Evolutionary conservation across 306 rosid species (phyloP).

Genomic region (Begonia peltatifolia): DNA sequence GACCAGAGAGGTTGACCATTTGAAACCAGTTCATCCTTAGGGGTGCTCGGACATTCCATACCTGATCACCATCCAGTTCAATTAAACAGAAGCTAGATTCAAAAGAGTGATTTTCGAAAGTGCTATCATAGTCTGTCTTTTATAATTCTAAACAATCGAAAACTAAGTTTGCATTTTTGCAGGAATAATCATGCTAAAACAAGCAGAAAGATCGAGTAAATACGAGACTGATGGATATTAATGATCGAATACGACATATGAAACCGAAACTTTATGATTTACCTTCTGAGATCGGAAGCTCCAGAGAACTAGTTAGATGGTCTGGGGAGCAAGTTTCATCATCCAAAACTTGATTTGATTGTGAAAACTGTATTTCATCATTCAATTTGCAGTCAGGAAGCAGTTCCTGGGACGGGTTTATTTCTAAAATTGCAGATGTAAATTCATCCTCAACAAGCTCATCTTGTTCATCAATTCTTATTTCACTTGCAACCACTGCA

Average conservation of each 20-base stretch:
- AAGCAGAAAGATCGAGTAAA: too few relatives aligned
- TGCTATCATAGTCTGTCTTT: too few relatives aligned
- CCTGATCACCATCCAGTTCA: background rate
- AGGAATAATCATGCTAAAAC: too few relatives aligned
- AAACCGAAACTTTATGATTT: background rate
- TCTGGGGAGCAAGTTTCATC: slow-evolving; percentile 22
- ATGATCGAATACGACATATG: too few relatives aligned
- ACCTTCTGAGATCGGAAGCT: slow-evolving; percentile 33
- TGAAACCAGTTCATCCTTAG: too few relatives aligned
- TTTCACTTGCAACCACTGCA: background rate
- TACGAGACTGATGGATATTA: too few relatives aligned
- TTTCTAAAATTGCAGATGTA: slow-evolving; percentile 16
- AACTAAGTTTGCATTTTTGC: too few relatives aligned
- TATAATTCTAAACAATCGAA: too few relatives aligned
- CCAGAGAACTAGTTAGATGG: too few relatives aligned
- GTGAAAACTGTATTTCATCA: slow-evolving; percentile 16
- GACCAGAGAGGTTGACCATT: too few relatives aligned
- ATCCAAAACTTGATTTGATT: slow-evolving; percentile 5
- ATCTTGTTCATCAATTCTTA: slow-evolving; percentile 4
- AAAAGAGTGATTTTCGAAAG: too few relatives aligned
- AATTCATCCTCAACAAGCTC: slow-evolving; percentile 12
- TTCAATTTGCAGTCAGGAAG: slow-evolving; percentile 4
- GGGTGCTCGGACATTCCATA: background rate
- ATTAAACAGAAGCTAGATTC: background rate
- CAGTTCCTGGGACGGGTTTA: slow-evolving; percentile 16